Conservation (phyloP, 106 monocot species). For the Iris macrosiphon region DNA sequence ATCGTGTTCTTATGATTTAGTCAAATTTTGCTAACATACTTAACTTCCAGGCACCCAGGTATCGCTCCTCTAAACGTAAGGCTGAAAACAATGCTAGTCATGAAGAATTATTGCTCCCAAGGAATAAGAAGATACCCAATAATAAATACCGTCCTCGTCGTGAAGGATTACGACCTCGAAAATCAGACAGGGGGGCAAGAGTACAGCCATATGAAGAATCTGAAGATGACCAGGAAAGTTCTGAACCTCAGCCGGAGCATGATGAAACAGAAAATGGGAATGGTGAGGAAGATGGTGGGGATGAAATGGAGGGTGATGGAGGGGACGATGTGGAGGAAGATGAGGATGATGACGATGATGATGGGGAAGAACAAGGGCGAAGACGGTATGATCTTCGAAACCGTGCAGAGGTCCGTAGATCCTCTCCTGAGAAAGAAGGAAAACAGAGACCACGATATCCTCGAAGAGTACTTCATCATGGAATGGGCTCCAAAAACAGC, state of each 20-base stretch:
- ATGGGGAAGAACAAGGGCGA: constrained; percentile 77
- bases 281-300: constrained; percentile 39
- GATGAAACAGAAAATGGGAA: constrained; percentile 60
- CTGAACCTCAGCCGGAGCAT: constrained; percentile 50
- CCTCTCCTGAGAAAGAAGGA: constrained; percentile 70
- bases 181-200: constrained; percentile 33
- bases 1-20: not conserved
- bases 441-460: constrained; percentile 75
- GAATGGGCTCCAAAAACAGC: constrained; percentile 62
- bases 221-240: constrained; percentile 71
- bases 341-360: constrained; percentile 76
- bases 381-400: constrained; percentile 89
- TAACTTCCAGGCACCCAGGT: constrained; percentile 55
- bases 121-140: constrained; percentile 32
- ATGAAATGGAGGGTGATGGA: constrained; percentile 62
- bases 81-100: constrained; percentile 38
- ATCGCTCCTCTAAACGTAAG: constrained; percentile 65
- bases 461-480: constrained; percentile 76
- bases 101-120: constrained; percentile 36
- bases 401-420: constrained; percentile 80
- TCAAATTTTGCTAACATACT: not conserved
- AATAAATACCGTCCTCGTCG: constrained; percentile 52
- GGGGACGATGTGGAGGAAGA: constrained; percentile 69
- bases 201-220: constrained; percentile 49
- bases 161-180: constrained; percentile 86